phyloP scores from a whole-genome alignment of 257 asterid species.

The Misopates orontium region DNA sequence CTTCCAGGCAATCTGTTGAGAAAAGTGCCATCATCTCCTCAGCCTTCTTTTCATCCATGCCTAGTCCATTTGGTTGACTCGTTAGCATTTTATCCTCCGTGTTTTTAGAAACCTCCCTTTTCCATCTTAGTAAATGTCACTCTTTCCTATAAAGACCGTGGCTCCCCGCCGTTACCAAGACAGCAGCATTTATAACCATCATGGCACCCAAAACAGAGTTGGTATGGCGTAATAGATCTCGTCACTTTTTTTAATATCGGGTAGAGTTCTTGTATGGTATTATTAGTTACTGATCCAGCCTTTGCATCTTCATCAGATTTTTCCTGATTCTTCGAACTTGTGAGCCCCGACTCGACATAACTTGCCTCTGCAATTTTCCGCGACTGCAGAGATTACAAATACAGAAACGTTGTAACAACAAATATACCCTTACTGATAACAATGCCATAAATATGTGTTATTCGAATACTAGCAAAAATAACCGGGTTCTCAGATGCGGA shows the following conservation, averaged over 20 bases:
- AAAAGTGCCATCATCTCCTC: constrained; percentile 95
- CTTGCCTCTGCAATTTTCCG: constrained; percentile 71
- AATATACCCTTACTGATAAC: too few species aligned
- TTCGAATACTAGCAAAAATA: too few species aligned
- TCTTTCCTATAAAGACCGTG: constrained; percentile 41
- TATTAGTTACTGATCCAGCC: constrained; percentile 32
- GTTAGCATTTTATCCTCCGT: constrained; percentile 24
- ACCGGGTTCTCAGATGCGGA: too few species aligned
- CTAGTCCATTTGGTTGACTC: constrained; percentile 39
- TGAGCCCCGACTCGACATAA: constrained; percentile 87
- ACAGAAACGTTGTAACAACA: too few species aligned
- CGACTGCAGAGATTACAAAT: constrained; percentile 46
- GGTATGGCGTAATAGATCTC: constrained; percentile 74
- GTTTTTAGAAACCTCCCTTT: constrained; percentile 32
- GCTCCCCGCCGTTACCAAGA: constrained; percentile 65
- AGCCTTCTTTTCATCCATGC: constrained; percentile 74
- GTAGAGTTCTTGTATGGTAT: constrained; percentile 45
- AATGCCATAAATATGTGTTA: too few species aligned
- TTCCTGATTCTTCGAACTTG: constrained; percentile 58
- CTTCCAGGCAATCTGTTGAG: constrained; percentile 98
- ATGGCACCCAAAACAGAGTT: constrained; percentile 87
- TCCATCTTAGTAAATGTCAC: constrained; percentile 36
- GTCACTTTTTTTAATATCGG: constrained; percentile 79
- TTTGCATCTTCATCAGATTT: constrained; percentile 33
- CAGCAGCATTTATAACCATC: constrained; percentile 87